Base-by-base conservation (phyloP, 768 basidiomycete species). In the Agaricus subrufescens region DNA sequence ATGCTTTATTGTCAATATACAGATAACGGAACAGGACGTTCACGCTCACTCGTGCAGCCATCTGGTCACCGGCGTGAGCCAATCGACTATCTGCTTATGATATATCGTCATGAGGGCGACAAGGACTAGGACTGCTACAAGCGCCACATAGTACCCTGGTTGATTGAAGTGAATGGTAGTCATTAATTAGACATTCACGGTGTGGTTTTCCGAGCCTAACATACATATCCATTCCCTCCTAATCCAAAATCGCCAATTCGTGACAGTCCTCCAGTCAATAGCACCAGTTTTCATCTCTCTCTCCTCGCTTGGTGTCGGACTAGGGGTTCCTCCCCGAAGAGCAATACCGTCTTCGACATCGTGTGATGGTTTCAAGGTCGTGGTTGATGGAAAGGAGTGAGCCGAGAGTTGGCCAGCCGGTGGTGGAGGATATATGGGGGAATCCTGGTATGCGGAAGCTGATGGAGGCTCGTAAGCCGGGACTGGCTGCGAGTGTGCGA, bases 21-120 rank as follows among this genome's bases (percentile, higher is more conserved):
- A 3, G 4, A n/a, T 27, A 45, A 9, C 42, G n/a, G n/a, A 25
- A 19, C 43, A 38, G 43, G 11, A 25, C 34, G 7, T 43, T 46
- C 8, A 52, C 57, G 73, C 82, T 65, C 63, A 87, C 85, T 68
- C 67, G 61, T 86, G 80, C 62, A 92, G 71, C 82, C 81, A 83
- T 30, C 77, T 73, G 0, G 89, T 86, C 4, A 77, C 75, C 0
- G 89, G 89, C 27, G 75, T 82, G 46, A 93, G 73, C 80, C 80
- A 83, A 9, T 77, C 53, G 3, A 93, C 85, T 59, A 94, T 91
- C 74, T 87, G 78, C 54, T 76, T 75, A 64, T 92, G 85, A 62
- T 81, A 88, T 9, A 88, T 66, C 8, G 77, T 73, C 49, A 87
- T 73, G 54, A 90, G 77, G 2, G 72, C 72, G 11, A 77, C 73